phyloP scores from a whole-genome alignment of 345 rosid species.

The Eucalyptus marginata region DNA sequence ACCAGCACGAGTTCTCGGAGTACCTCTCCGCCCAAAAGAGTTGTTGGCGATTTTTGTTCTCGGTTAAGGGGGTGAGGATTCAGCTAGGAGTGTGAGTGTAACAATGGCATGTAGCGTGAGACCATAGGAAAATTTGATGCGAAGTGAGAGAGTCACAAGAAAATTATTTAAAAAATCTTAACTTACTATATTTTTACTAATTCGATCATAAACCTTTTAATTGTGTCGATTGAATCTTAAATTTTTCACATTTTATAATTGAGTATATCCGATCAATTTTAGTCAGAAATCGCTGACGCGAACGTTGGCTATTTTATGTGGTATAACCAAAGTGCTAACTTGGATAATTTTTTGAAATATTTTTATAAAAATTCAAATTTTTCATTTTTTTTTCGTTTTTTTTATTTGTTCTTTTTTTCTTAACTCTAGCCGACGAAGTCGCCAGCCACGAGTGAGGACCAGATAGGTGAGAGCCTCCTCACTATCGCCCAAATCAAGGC shows the following conservation, averaged over 20 bases:
- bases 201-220: no score
- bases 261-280: no score
- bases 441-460: background rate
- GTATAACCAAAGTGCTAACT: no score
- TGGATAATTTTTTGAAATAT: no score
- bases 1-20: background rate
- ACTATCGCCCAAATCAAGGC: no score
- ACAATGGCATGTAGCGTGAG: background rate
- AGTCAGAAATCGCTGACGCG: accelerated
- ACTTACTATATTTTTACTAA: no score
- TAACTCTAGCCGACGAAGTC: background rate
- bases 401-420: no score
- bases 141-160: background rate
- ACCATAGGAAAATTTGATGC: background rate
- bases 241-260: no score
- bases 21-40: background rate
- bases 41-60: background rate
- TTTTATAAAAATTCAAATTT: background rate
- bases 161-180: background rate
- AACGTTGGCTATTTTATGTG: background rate
- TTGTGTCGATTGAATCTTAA: background rate
- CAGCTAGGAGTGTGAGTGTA: background rate
- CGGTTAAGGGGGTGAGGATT: background rate
- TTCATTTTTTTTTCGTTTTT: no score
- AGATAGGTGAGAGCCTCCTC: no score